Evolutionary conservation across 306 rosid genomes (phyloP).

Genomic region (Sesbania bispinosa): DNA sequence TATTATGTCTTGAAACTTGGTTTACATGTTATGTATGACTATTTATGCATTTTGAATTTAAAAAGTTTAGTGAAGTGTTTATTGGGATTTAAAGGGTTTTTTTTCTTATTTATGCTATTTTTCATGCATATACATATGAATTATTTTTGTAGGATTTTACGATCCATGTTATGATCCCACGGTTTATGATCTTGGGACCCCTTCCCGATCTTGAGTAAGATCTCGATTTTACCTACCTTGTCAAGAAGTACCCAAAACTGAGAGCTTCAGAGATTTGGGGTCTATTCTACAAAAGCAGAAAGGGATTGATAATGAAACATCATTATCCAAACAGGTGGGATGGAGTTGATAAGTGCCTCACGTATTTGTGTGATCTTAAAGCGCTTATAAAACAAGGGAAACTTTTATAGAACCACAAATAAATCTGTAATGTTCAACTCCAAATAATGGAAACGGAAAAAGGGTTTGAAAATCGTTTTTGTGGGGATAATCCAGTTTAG

Average conservation of each 20-base stretch:
- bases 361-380: not conserved
- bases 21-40: too few relatives aligned
- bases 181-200: too few relatives aligned
- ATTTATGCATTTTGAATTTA: too few relatives aligned
- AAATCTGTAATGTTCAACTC: not conserved
- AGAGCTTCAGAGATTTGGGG: not conserved
- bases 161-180: too few relatives aligned
- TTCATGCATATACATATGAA: too few relatives aligned
- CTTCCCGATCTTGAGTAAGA: too few relatives aligned
- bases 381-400: not conserved
- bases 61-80: too few relatives aligned
- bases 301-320: not conserved
- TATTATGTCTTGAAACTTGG: too few relatives aligned
- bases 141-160: too few relatives aligned
- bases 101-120: too few relatives aligned
- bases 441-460: not conserved
- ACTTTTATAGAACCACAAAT: not conserved
- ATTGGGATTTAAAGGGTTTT: too few relatives aligned
- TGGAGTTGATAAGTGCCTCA: not conserved
- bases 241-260: not conserved
- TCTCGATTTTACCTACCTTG: too few relatives aligned
- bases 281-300: not conserved
- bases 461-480: not conserved
- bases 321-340: not conserved
- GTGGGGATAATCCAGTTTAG: not conserved